A percentile compares a stretch with the other conserved stretches of the same genome.
These are phyloP conservation scores for Colletotrichum viniferum DNA, from an alignment of 2,329 filamentous ascomycete genomes.

Conservation along the genomic window DNA sequence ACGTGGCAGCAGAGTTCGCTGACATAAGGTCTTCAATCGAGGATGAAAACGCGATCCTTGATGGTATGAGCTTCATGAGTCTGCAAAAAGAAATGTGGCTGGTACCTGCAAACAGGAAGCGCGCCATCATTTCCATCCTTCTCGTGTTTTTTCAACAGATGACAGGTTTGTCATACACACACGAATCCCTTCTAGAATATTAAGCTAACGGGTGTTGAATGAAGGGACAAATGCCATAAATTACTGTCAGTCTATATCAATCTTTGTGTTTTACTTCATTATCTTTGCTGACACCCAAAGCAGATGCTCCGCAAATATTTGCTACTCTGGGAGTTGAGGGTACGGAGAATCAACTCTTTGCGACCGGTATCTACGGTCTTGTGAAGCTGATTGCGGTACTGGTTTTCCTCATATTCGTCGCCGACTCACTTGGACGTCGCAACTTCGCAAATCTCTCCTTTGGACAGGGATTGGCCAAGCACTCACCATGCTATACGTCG, in stretches of 20 bases:
- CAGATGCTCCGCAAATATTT: slow-evolving; percentile 65
- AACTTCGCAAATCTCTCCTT: slow-evolving; percentile 25
- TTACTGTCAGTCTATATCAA: neutral
- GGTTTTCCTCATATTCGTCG: slow-evolving; percentile 22
- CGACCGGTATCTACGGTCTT: slow-evolving; percentile 69
- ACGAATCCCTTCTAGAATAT: neutral
- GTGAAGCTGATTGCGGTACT: slow-evolving; percentile 48
- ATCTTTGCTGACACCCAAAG: neutral
- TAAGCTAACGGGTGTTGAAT: slow-evolving; percentile 33
- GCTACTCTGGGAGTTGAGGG: slow-evolving; percentile 63
- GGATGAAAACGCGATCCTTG: slow-evolving; percentile 49
- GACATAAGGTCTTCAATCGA: slow-evolving; percentile 60
- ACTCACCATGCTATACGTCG: slow-evolving; percentile 38
- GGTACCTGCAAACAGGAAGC: slow-evolving; percentile 17
- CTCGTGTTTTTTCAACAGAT: slow-evolving; percentile 22
- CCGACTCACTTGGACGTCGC: slow-evolving; percentile 27
- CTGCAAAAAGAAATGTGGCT: slow-evolving; percentile 15
- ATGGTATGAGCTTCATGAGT: slow-evolving; percentile 21
- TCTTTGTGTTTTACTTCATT: neutral
- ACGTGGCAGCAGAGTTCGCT: slow-evolving; percentile 50
- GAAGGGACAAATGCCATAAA: slow-evolving; percentile 31
- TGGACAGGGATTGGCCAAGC: slow-evolving; percentile 26
- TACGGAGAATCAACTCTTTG: slow-evolving; percentile 61
- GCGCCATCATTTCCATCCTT: slow-evolving; percentile 3
- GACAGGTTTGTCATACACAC: neutral